phyloP scores from a whole-genome alignment of 768 basidiomycete genomes.

The Russula emetica region DNA sequence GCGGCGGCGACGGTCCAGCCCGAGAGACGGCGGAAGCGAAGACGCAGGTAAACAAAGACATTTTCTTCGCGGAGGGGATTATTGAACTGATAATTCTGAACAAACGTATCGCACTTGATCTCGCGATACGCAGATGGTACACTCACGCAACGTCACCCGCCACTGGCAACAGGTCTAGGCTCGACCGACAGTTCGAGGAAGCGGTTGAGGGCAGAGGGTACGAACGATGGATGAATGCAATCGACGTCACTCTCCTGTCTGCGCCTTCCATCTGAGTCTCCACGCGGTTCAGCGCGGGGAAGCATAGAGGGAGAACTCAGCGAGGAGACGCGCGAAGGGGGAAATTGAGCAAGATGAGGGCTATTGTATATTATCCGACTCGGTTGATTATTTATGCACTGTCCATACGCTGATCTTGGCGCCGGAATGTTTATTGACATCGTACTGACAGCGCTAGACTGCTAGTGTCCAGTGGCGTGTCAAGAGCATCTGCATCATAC shows the following conservation, averaged over 20 bases:
- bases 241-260: constrained; percentile 1
- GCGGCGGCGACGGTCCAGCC: neutral
- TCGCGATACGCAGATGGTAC: neutral
- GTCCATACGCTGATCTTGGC: neutral
- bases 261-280: neutral
- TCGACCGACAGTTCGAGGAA: neutral
- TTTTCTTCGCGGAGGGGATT: neutral
- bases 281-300: neutral
- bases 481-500: neutral
- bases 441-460: neutral
- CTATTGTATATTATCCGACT: neutral
- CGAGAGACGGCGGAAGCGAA: neutral
- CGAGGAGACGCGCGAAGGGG: constrained; percentile 5
- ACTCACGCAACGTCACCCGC: neutral
- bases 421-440: neutral
- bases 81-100: neutral
- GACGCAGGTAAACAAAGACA: constrained; percentile 2
- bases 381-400: constrained; percentile 1
- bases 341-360: neutral
- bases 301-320: constrained; percentile 12
- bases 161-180: neutral
- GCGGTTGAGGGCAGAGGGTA: neutral
- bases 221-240: neutral
- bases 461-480: no score
- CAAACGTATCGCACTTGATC: neutral